A percentile compares a stretch with the other conserved stretches of the same genome.
Evolutionary conservation across 192 early-diverging fungal genomes (phyloP).

Genomic region (Backusella sp.): DNA sequence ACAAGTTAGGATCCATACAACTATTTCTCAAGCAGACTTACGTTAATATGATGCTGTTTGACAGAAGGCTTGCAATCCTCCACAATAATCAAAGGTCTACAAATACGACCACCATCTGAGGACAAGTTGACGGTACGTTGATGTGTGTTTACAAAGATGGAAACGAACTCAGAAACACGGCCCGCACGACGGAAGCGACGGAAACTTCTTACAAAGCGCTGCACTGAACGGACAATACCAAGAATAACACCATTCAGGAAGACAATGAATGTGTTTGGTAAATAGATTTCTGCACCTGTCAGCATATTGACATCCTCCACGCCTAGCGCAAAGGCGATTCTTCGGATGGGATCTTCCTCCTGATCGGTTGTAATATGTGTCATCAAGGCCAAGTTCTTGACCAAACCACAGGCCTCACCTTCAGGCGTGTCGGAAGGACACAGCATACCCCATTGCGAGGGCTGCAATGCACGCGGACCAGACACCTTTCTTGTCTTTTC

Average conservation of each 20-base stretch:
- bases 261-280: slow-evolving; percentile 76
- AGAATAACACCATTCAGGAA: slow-evolving; percentile 94
- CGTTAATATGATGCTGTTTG: slow-evolving; percentile 61
- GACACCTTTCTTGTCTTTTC: slow-evolving; percentile 98
- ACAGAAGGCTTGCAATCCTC: slow-evolving; percentile 74
- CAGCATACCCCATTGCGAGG: slow-evolving; percentile 97
- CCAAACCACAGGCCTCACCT: slow-evolving; percentile 96
- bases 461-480: slow-evolving; percentile 94
- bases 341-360: slow-evolving; percentile 77
- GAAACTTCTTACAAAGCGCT: slow-evolving; percentile 85
- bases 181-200: slow-evolving; percentile 84
- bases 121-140: slow-evolving; percentile 87
- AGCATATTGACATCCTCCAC: slow-evolving; percentile 90
- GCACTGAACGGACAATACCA: slow-evolving; percentile 81
- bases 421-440: slow-evolving; percentile 98
- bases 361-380: slow-evolving; percentile 97
- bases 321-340: slow-evolving; percentile 83
- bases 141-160: slow-evolving; percentile 82
- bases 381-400: slow-evolving; percentile 98
- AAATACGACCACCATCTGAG: slow-evolving; percentile 94
- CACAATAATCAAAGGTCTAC: slow-evolving; percentile 94
- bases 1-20: neutral
- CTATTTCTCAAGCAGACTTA: slow-evolving; percentile 7
- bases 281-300: slow-evolving; percentile 86
- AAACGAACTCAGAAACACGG: slow-evolving; percentile 87